Percentiles rank a stretch among this genome's conserved stretches.
Evolutionary conservation across 2,329 filamentous ascomycete genomes (phyloP).

Genomic region (Chlorencoelia australis): DNA sequence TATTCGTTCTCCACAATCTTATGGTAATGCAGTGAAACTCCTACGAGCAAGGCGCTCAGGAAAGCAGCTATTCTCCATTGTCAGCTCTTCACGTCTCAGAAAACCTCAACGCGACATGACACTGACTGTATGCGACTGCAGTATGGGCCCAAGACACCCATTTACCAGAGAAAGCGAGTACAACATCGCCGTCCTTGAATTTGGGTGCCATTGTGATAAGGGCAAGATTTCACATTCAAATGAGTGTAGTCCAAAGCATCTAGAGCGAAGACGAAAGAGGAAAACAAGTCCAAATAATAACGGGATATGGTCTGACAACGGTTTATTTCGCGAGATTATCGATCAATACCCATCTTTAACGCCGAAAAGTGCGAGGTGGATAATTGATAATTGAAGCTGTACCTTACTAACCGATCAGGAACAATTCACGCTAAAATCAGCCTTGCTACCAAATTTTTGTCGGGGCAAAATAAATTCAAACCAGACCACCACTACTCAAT

Average conservation of each 20-base stretch:
- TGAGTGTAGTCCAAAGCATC: slow-evolving; percentile 20
- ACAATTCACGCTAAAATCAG: too few relatives aligned
- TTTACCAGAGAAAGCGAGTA: slow-evolving; percentile 65
- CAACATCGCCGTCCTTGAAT: slow-evolving; percentile 53
- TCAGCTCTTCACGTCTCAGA: slow-evolving; percentile 10
- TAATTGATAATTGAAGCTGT: too few relatives aligned
- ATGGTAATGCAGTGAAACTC: slow-evolving; percentile 74
- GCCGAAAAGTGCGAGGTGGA: too few relatives aligned
- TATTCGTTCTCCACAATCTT: slow-evolving; percentile 98
- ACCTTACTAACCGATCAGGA: too few relatives aligned
- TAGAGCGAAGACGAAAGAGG: slow-evolving; percentile 7
- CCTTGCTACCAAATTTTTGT: too few relatives aligned
- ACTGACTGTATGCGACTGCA: slow-evolving; percentile 64
- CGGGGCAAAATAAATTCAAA: too few relatives aligned
- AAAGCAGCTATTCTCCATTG: slow-evolving; percentile 55
- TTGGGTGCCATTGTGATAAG: slow-evolving; percentile 33
- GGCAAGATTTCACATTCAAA: slow-evolving; percentile 22
- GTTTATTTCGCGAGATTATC: too few relatives aligned
- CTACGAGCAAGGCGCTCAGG: slow-evolving; percentile 73
- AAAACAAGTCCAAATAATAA: not conserved
- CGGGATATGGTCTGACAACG: too few relatives aligned
- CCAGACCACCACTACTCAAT: too few relatives aligned
- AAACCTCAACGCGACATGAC: not conserved
- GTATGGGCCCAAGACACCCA: slow-evolving; percentile 91
- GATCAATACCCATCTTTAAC: too few relatives aligned